These are phyloP conservation scores for Cercospora janseana DNA, from an alignment of 2,329 filamentous ascomycete species.

Conservation along the genomic window DNA sequence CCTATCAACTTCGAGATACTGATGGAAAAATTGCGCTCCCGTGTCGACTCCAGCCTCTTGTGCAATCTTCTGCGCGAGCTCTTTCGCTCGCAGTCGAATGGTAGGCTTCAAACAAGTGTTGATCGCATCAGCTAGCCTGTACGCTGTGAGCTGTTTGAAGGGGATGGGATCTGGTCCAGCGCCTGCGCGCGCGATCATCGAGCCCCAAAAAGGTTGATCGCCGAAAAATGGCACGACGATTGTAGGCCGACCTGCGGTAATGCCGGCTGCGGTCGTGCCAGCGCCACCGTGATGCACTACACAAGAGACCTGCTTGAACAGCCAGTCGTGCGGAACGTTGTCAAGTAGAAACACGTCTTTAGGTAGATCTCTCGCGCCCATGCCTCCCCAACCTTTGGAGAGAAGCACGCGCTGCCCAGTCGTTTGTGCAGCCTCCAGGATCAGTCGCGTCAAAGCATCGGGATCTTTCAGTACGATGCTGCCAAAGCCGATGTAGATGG, in stretches of 20 bases:
- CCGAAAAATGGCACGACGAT: slow-evolving; percentile 58
- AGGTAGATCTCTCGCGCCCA: slow-evolving; percentile 42
- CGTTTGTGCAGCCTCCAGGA: slow-evolving; percentile 66
- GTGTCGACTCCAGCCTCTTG: slow-evolving; percentile 43
- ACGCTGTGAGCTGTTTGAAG: slow-evolving; percentile 44
- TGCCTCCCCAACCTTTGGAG: slow-evolving; percentile 55
- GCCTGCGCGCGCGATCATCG: slow-evolving; percentile 51
- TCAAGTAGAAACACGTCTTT: slow-evolving; percentile 52
- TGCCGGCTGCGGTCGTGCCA: slow-evolving; percentile 57
- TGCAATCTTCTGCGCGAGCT: slow-evolving; percentile 44
- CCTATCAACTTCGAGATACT: slow-evolving; percentile 58
- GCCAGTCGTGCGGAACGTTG: slow-evolving; percentile 59
- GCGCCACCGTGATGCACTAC: slow-evolving; percentile 62
- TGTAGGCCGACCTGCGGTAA: slow-evolving; percentile 54
- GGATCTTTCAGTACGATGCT: slow-evolving; percentile 79
- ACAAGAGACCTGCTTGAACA: slow-evolving; percentile 55
- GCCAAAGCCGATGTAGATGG: slow-evolving; percentile 80
- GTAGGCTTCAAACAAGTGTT: slow-evolving; percentile 43
- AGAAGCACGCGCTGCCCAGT: slow-evolving; percentile 54
- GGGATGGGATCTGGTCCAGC: slow-evolving; percentile 52
- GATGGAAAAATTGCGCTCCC: slow-evolving; percentile 49
- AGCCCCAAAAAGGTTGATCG: slow-evolving; percentile 57
- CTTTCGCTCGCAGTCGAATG: slow-evolving; percentile 39
- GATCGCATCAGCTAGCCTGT: slow-evolving; percentile 49
- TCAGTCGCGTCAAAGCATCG: slow-evolving; percentile 65